These are phyloP conservation scores for Phytophthora boehmeriae DNA, from an alignment of 352 stramenopile species.

Conservation along the genomic window DNA sequence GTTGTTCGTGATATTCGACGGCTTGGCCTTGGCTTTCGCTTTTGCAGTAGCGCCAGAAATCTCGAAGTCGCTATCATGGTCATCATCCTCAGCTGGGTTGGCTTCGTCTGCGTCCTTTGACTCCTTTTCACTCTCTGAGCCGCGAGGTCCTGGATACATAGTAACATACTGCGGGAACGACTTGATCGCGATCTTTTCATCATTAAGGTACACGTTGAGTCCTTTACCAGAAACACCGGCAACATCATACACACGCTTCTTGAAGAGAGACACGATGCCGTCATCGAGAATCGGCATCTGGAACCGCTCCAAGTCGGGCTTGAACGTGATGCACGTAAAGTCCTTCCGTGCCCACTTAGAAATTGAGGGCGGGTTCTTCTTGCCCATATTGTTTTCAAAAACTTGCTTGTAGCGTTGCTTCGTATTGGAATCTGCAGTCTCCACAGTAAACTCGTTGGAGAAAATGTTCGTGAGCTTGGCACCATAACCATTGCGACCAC, in stretches of 20 bases:
- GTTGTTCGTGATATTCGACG: conserved; percentile 41
- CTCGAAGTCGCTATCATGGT: conserved; percentile 35
- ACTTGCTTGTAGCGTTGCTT: conserved; percentile 95
- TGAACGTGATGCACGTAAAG: conserved; percentile 97
- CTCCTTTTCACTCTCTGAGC: conserved; percentile 34
- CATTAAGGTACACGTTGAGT: conserved; percentile 95
- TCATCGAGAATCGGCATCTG: conserved; percentile 92
- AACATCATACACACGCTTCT: conserved; percentile 97
- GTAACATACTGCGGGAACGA: conserved; percentile 95
- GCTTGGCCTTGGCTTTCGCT: conserved; percentile 31
- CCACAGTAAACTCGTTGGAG: conserved; percentile 98
- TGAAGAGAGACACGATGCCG: conserved; percentile 96
- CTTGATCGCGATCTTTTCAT: conserved; percentile 90
- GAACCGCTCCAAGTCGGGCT: conserved; percentile 94
- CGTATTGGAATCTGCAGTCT: conserved; percentile 94
- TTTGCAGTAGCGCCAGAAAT: conserved; percentile 24
- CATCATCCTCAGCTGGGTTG: conserved; percentile 31
- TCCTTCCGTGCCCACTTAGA: conserved; percentile 85
- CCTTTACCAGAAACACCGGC: conserved; percentile 94
- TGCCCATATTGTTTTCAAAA: conserved; percentile 95
- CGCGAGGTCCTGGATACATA: conserved; percentile 77
- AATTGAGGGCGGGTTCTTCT: conserved; percentile 88
- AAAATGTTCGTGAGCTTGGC: conserved; percentile 99
- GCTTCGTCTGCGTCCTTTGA: conserved; percentile 39
- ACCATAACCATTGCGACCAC: conserved; percentile 97